Percentiles rank a stretch among this genome's conserved stretches.
phyloP scores from a whole-genome alignment of 345 rosid genomes.

The Eucalyptus fibrosa region DNA sequence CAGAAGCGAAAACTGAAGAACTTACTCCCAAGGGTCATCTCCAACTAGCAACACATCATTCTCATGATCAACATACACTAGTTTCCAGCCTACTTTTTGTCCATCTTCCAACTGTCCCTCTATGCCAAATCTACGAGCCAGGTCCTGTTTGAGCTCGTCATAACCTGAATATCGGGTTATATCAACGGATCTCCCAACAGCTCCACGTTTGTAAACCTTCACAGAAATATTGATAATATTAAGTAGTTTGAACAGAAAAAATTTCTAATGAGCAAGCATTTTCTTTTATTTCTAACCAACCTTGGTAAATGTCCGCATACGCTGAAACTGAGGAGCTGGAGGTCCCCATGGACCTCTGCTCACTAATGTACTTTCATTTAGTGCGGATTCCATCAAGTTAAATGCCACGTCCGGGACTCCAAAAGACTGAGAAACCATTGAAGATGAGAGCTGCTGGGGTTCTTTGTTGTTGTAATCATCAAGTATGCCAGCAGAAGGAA shows the following conservation, averaged over 20 bases:
- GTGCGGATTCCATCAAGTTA: slow-evolving; percentile 41
- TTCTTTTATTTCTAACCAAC: slow-evolving; percentile 3
- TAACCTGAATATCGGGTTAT: slow-evolving; percentile 60
- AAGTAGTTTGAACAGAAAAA: neutral
- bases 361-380: slow-evolving; percentile 32
- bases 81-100: slow-evolving; percentile 65
- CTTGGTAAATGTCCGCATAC: slow-evolving; percentile 60
- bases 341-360: slow-evolving; percentile 33
- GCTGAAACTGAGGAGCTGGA: slow-evolving; percentile 30
- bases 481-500: slow-evolving; percentile 31
- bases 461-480: slow-evolving; percentile 33
- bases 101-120: slow-evolving; percentile 73
- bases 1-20: neutral
- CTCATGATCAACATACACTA: slow-evolving; percentile 70
- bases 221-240: neutral
- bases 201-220: slow-evolving; percentile 75
- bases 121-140: slow-evolving; percentile 67
- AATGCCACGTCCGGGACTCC: slow-evolving; percentile 48
- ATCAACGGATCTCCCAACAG: slow-evolving; percentile 76
- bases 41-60: slow-evolving; percentile 66
- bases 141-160: slow-evolving; percentile 57
- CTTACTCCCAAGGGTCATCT: slow-evolving; percentile 90
- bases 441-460: slow-evolving; percentile 46
- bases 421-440: slow-evolving; percentile 57
- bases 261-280: neutral